Evolutionary conservation across 495 filamentous ascomycete species (phyloP).

Genomic region (Aspergillus affinis): DNA sequence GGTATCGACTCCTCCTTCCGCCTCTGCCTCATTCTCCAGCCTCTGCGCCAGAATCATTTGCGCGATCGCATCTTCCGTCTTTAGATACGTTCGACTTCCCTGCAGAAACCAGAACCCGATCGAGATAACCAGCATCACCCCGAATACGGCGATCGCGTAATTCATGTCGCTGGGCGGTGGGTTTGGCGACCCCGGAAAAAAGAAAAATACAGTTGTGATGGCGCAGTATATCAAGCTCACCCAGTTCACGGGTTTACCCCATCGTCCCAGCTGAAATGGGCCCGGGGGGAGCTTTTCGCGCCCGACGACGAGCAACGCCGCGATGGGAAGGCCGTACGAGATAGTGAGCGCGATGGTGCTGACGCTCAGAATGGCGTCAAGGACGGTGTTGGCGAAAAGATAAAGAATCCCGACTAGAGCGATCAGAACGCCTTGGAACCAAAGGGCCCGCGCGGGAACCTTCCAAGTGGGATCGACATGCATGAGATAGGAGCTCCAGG

Average conservation of each 20-base stretch:
- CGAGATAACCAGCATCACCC: conserved; percentile 47
- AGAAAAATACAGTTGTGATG: conserved; percentile 46
- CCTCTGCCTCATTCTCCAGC: conserved; percentile 31
- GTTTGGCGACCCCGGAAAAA: conserved; percentile 42
- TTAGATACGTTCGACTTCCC: conserved; percentile 36
- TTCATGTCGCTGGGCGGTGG: conserved; percentile 45
- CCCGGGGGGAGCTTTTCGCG: conserved; percentile 42
- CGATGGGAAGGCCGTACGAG: conserved; percentile 44
- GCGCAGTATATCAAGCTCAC: conserved; percentile 41
- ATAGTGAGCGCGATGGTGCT: conserved; percentile 47
- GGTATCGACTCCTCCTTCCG: background rate
- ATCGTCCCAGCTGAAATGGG: conserved; percentile 37
- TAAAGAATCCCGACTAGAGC: conserved; percentile 45
- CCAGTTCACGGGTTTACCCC: conserved; percentile 35
- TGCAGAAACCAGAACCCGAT: conserved; percentile 43
- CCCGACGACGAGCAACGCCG: conserved; percentile 36
- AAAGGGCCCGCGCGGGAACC: conserved; percentile 44
- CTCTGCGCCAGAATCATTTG: conserved; percentile 43
- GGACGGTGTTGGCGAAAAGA: conserved; percentile 46
- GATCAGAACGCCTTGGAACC: conserved; percentile 44
- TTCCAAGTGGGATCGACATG: conserved; percentile 45
- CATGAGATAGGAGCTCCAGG: conserved; percentile 42
- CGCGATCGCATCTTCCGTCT: conserved; percentile 41
- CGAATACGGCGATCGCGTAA: conserved; percentile 49
- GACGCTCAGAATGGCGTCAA: conserved; percentile 46